Conservation (phyloP, 257 asterid species). For the Knoxia roxburghii region DNA sequence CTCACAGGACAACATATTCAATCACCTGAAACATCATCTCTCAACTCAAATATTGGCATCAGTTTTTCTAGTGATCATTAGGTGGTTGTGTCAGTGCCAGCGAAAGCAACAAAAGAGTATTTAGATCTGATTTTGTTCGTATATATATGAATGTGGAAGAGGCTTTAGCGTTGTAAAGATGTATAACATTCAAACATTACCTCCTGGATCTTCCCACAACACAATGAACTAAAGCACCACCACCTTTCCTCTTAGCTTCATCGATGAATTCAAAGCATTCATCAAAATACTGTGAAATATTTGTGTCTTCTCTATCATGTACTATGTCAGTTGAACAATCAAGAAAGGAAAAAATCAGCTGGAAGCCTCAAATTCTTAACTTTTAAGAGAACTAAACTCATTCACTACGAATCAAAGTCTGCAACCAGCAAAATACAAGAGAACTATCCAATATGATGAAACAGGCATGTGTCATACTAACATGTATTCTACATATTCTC, state of each 20-base stretch:
- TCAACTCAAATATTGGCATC: not conserved
- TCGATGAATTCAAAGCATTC: conserved; percentile 77
- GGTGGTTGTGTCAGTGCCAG: not conserved
- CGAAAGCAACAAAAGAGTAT: not conserved
- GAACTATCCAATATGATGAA: not conserved
- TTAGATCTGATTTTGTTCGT: not conserved
- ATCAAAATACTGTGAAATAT: conserved; percentile 47
- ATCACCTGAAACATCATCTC: not conserved
- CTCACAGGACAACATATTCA: not conserved
- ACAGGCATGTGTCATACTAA: no score
- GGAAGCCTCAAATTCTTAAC: not conserved
- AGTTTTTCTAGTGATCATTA: not conserved
- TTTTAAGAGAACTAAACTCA: not conserved
- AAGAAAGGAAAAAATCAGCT: not conserved
- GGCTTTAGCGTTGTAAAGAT: not conserved
- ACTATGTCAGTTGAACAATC: conserved; percentile 45
- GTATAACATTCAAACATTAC: no score
- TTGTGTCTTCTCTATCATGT: conserved; percentile 46
- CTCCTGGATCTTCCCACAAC: conserved; percentile 83
- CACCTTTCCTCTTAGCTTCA: conserved; percentile 57
- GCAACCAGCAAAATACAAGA: not conserved
- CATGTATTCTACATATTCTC: not conserved
- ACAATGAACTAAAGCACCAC: conserved; percentile 79
- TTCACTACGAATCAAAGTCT: not conserved
- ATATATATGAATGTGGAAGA: not conserved